A percentile compares a stretch with the other conserved stretches of the same genome.
Conservation (phyloP, 805 yeast genomes). For the Yarrowia divulgata region DNA sequence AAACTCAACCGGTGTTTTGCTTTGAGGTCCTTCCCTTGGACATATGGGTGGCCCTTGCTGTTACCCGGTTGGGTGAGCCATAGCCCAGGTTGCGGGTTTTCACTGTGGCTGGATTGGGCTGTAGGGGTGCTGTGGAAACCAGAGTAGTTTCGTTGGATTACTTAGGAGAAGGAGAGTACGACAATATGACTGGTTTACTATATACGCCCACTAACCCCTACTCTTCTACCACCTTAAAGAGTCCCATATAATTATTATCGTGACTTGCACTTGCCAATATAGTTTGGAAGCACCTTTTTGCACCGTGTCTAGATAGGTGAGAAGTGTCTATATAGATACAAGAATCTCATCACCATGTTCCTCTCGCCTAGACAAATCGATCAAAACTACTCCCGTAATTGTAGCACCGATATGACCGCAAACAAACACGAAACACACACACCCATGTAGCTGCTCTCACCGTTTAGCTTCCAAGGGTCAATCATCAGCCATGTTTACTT, state of each 20-base stretch:
- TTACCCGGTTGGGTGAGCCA: constrained; percentile 5
- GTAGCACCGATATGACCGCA: neutral
- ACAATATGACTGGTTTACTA: neutral
- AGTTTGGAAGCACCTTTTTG: constrained; percentile 17
- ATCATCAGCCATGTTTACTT: constrained; percentile 7
- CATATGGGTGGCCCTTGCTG: constrained; percentile 20
- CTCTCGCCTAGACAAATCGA: neutral
- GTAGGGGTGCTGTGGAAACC: neutral
- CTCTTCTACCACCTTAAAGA: neutral
- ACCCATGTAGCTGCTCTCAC: neutral
- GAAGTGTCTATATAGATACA: too few relatives aligned
- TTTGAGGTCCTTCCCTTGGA: neutral
- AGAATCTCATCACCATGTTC: neutral
- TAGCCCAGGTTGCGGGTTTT: neutral
- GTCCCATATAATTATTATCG: constrained; percentile 7
- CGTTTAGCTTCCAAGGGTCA: neutral
- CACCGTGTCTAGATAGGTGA: neutral
- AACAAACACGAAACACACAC: neutral
- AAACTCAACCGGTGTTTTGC: neutral
- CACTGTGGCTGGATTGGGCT: neutral
- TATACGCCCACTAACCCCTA: neutral
- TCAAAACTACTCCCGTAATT: too few relatives aligned
- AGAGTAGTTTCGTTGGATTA: neutral
- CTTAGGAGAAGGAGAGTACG: neutral
- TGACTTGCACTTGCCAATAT: constrained; percentile 19